phyloP scores from a whole-genome alignment of 805 yeast genomes.

The Brettanomyces naardenensis region DNA sequence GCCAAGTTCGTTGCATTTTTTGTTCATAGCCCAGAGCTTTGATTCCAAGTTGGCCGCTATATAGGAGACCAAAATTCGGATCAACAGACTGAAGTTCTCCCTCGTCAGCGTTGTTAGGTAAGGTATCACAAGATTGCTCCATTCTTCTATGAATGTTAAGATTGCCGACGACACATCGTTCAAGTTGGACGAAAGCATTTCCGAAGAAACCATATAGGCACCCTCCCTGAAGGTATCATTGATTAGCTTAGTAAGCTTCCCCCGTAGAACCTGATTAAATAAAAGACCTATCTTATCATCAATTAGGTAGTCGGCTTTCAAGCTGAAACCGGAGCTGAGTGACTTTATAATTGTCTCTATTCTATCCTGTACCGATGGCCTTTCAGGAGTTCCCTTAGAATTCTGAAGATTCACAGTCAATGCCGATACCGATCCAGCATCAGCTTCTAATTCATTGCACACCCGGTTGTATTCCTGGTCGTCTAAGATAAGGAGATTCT shows the following conservation, averaged over 20 bases:
- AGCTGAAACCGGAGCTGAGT: conserved; percentile 15
- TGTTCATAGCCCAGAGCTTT: conserved; percentile 57
- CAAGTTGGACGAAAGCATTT: conserved; percentile 5
- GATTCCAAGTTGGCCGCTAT: conserved; percentile 55
- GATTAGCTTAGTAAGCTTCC: conserved; percentile 28
- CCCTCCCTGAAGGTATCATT: conserved; percentile 31
- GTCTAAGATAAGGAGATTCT: conserved; percentile 25
- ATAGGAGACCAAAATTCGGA: conserved; percentile 41
- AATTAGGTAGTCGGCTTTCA: conserved; percentile 30
- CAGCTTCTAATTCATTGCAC: conserved; percentile 15
- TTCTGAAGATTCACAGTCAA: conserved; percentile 12
- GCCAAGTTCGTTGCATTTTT: conserved; percentile 74
- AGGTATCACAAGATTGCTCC: conserved; percentile 62
- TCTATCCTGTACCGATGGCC: conserved; percentile 16
- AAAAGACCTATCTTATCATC: conserved; percentile 35
- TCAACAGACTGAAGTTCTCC: conserved; percentile 42
- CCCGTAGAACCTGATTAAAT: conserved; percentile 29
- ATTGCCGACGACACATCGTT: conserved; percentile 3
- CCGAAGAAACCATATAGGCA: conserved; percentile 28
- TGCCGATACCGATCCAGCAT: neutral
- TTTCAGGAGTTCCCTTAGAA: conserved; percentile 3
- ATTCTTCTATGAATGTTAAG: conserved; percentile 46
- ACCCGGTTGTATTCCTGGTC: conserved; percentile 22
- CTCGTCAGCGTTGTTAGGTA: conserved; percentile 32
- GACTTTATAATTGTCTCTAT: conserved; percentile 15